A percentile compares a stretch with the other conserved stretches of the same genome.
Conservation (phyloP, 306 rosid genomes). For the Fagus crenata region DNA sequence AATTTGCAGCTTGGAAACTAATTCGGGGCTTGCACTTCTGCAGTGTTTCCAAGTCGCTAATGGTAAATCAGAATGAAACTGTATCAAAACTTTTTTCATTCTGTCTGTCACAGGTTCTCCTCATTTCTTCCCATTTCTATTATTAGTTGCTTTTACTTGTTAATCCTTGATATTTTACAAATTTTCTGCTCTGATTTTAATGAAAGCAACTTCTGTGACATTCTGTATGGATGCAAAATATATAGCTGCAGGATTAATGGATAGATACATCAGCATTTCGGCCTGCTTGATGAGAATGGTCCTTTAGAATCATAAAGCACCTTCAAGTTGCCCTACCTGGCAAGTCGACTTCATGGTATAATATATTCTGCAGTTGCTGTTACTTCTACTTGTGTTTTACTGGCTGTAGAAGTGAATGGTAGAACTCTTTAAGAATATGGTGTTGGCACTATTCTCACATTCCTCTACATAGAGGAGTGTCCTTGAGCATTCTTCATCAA, state of each 20-base stretch:
- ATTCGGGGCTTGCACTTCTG: conserved; percentile 35
- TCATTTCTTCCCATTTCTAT: background rate
- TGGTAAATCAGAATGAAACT: conserved; percentile 94
- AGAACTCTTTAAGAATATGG: conserved; percentile 34
- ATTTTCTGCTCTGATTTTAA: conserved; percentile 38
- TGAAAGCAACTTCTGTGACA: conserved; percentile 69
- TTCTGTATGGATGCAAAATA: conserved; percentile 89
- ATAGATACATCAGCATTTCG: conserved; percentile 86
- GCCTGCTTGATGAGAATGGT: conserved; percentile 60
- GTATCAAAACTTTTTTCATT: conserved; percentile 86
- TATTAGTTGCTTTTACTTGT: background rate
- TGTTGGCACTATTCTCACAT: conserved; percentile 24
- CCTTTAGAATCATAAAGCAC: conserved; percentile 45
- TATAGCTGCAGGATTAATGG: conserved; percentile 90
- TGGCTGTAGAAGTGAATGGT: conserved; percentile 33
- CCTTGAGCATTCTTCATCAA: conserved; percentile 41
- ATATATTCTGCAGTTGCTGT: conserved; percentile 33
- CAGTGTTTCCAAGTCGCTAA: conserved; percentile 94
- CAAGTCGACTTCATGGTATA: background rate
- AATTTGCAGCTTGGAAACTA: conserved; percentile 16
- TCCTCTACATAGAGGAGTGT: conserved; percentile 22
- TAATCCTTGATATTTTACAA: conserved; percentile 3
- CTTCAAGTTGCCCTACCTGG: conserved; percentile 1
- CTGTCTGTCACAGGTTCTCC: conserved; percentile 88
- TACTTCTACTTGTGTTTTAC: conserved; percentile 17